A percentile compares a stretch with the other conserved stretches of the same genome.
Conservation (phyloP, 192 early-diverging fungal species). For the Chytriomyces sp. region DNA sequence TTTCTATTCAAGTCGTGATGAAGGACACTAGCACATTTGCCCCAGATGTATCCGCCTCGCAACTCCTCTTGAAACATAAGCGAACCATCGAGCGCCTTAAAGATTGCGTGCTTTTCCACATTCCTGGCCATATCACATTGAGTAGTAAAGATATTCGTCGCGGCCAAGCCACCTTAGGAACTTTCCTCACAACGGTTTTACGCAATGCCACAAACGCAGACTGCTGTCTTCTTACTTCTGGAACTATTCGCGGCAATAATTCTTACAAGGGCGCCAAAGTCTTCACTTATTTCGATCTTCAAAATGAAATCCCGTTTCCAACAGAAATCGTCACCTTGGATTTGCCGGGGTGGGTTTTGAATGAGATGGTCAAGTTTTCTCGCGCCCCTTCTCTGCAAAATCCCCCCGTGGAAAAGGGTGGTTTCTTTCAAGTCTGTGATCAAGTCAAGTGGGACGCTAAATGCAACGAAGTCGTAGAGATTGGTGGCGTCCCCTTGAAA, state of each 20-base stretch:
- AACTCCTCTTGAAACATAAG: slow-evolving; percentile 4
- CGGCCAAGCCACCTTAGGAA: background rate
- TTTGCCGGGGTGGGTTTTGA: slow-evolving; percentile 1
- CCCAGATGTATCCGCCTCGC: background rate
- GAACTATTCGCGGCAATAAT: slow-evolving; percentile 17
- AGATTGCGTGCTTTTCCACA: background rate
- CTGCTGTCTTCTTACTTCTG: slow-evolving; percentile 16
- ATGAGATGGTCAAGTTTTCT: background rate
- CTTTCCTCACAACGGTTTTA: slow-evolving; percentile 1
- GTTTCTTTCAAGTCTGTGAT: slow-evolving; percentile 17
- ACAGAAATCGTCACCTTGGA: background rate
- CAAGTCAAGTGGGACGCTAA: slow-evolving; percentile 10
- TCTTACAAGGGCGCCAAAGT: background rate
- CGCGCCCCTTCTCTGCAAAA: slow-evolving; percentile 3
- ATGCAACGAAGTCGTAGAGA: background rate
- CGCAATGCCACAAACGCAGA: slow-evolving; percentile 1
- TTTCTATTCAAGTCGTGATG: background rate
- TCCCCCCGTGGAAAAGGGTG: slow-evolving; percentile 20
- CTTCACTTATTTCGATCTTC: slow-evolving; percentile 18
- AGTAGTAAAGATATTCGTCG: background rate
- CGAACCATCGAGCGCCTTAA: slow-evolving; percentile 1
- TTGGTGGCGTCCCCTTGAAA: slow-evolving; percentile 11
- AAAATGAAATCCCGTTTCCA: slow-evolving; percentile 16
- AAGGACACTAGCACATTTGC: background rate
- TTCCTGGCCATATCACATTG: background rate